Evolutionary conservation across 305 asterid species (phyloP).

Genomic region (Vinca major): DNA sequence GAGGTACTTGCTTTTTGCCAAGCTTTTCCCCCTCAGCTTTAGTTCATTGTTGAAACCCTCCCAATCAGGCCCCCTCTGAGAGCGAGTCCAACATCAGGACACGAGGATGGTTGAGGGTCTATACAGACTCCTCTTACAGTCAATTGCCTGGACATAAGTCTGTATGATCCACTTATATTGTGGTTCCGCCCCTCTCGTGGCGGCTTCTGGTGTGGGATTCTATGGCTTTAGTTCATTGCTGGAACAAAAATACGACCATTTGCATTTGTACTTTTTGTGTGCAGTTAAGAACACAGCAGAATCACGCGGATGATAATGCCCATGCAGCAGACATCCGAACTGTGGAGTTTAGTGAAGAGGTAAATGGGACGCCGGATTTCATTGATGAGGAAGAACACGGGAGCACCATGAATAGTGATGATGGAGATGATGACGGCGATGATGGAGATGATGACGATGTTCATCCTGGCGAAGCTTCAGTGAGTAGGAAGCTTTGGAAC

Average conservation of each 20-base stretch:
- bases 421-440: constrained; percentile 27
- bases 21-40: constrained; percentile 13
- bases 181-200: no score
- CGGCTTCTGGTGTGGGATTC: no score
- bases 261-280: constrained; percentile 1
- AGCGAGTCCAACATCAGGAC: no score
- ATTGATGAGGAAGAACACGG: constrained; percentile 37
- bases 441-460: constrained; percentile 17
- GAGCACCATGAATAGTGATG: constrained; percentile 25
- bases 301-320: constrained; percentile 19
- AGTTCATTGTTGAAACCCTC: neutral
- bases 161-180: no score
- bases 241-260: neutral
- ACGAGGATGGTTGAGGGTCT: no score
- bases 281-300: constrained; percentile 35
- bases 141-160: no score
- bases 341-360: constrained; percentile 32
- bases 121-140: no score
- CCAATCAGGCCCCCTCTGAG: no score
- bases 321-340: constrained; percentile 25
- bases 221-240: neutral
- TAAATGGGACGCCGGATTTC: constrained; percentile 36
- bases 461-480: constrained; percentile 47
- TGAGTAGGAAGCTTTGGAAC: constrained; percentile 63
- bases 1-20: constrained; percentile 40